Evolutionary conservation across 2,329 filamentous ascomycete species (phyloP), one percentile per base, ranked within the genome.

Genomic region (Monosporascus sp.): DNA sequence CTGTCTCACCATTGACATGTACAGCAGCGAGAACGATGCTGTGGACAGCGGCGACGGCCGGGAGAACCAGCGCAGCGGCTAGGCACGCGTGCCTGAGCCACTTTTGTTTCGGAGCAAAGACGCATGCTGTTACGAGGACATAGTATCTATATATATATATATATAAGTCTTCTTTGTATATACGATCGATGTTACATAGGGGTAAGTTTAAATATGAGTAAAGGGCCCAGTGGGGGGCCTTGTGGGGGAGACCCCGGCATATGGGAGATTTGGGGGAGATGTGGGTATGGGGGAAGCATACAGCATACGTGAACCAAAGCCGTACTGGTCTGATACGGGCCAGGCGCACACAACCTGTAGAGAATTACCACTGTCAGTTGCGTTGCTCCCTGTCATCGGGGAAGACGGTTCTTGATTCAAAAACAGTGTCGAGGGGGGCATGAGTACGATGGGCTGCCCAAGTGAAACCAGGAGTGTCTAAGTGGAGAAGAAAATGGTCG

Each of bases 1-100:
- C 6, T 26, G 22, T 63, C 80, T 69, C 60, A 85, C 84, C 74
- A 53, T 82, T 71, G n/a, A 77, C 72, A 63, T 88, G 84, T 11
- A 84, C 59, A 3, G 76, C 74, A 1, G 83, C 79, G 7, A 88
- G 74, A 14, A 84, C 80, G 59, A 88, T 81, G 27, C 74, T 81
- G 57, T 88, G 85, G 4, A 87, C 63, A 7, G 85, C 82, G 34
- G 84, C 83, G 5, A 87, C 78, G 9, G 83, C 82, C 0, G 85
- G 85, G 44, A 88, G 74, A 37, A 86, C 71, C 59, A 85, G 70
- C 5, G 80, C 84, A 16, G 81, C 84, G 7, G 84, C 85, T 37
- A 88, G 69, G 64, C 82, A 86, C 11, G 85, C 81, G 59, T 81
- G 82, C 50, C 79, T 76, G 4, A 87, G 73, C 83, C 83, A 87